phyloP scores from a whole-genome alignment of 192 early-diverging fungal species.

The Mortierella claussenii region DNA sequence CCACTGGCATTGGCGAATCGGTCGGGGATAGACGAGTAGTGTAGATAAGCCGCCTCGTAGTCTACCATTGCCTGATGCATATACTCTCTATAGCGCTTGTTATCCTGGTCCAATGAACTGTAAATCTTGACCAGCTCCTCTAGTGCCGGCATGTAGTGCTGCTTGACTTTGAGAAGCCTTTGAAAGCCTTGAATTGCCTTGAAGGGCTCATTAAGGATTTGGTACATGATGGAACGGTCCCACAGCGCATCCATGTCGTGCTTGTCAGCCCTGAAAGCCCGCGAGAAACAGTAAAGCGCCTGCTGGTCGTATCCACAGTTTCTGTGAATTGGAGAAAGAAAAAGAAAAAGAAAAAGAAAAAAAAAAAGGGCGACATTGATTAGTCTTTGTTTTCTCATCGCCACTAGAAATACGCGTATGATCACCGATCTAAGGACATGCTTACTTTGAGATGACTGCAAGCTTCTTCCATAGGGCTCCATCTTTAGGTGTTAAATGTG shows the following conservation, averaged over 20 bases:
- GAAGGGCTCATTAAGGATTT: slow-evolving; percentile 59
- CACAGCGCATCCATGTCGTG: slow-evolving; percentile 73
- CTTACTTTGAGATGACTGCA: slow-evolving; percentile 75
- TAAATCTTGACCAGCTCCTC: slow-evolving; percentile 42
- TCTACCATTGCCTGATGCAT: slow-evolving; percentile 68
- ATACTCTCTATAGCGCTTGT: slow-evolving; percentile 55
- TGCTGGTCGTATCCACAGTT: slow-evolving; percentile 75
- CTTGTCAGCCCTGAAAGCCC: slow-evolving; percentile 73
- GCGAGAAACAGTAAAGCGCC: slow-evolving; percentile 85
- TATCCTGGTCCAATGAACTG: slow-evolving; percentile 43
- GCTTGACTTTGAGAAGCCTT: slow-evolving; percentile 27
- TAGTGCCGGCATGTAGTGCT: slow-evolving; percentile 46
- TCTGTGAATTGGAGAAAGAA: no score
- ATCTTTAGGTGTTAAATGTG: slow-evolving; percentile 83
- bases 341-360: no score
- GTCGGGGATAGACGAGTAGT: slow-evolving; percentile 38
- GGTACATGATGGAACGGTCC: slow-evolving; percentile 74
- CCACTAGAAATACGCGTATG: no score
- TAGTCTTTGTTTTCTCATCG: neutral
- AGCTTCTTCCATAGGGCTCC: slow-evolving; percentile 84
- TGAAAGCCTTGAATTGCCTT: slow-evolving; percentile 56
- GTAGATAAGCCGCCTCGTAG: slow-evolving; percentile 64
- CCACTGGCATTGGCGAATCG: slow-evolving; percentile 36
- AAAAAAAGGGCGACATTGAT: neutral
- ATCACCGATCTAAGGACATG: no score